Conservation (phyloP, 306 rosid genomes). For the Cucumis melo region DNA sequence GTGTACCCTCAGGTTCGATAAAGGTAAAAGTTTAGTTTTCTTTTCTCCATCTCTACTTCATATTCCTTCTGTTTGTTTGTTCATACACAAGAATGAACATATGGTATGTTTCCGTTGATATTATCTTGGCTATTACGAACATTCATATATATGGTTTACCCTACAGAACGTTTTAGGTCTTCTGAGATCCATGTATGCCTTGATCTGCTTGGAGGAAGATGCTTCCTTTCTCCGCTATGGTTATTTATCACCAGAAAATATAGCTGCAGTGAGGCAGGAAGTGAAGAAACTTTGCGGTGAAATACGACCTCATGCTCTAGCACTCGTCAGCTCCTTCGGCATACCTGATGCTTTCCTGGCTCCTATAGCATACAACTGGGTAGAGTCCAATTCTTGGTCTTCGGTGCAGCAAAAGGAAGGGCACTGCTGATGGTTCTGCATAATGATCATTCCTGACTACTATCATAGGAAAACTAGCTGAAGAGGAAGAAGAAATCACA, state of each 20-base stretch:
- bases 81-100: neutral
- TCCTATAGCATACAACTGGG: constrained; percentile 79
- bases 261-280: constrained; percentile 60
- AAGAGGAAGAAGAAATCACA: neutral
- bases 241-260: constrained; percentile 45
- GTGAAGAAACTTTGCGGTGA: constrained; percentile 55
- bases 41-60: neutral
- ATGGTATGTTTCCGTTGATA: neutral
- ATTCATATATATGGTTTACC: neutral
- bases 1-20: constrained; percentile 36
- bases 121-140: neutral
- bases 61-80: neutral
- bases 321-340: constrained; percentile 81
- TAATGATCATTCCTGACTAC: neutral
- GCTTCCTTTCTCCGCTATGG: constrained; percentile 69
- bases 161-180: constrained; percentile 47
- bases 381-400: constrained; percentile 74
- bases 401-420: constrained; percentile 30
- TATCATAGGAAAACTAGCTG: neutral
- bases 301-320: constrained; percentile 73
- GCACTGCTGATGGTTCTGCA: neutral
- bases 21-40: constrained; percentile 35
- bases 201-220: constrained; percentile 75
- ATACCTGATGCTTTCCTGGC: constrained; percentile 84
- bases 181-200: constrained; percentile 66